Evolutionary conservation across 495 filamentous ascomycete species (phyloP).

Genomic region (Glutinoglossum americanum): DNA sequence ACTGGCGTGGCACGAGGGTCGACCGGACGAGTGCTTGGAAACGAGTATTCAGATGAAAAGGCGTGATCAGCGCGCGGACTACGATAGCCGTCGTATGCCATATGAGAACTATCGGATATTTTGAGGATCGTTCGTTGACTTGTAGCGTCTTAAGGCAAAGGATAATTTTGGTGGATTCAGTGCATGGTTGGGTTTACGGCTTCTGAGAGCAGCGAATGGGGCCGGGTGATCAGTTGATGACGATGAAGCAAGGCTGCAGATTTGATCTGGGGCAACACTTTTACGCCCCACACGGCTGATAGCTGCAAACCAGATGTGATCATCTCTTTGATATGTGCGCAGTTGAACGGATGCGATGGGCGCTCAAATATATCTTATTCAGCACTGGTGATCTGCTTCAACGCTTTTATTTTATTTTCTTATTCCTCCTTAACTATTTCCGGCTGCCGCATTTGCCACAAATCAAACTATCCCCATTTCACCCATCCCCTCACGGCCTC

Average conservation of each 20-base stretch:
- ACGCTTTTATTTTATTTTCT: background rate
- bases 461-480: too few species aligned
- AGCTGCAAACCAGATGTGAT: background rate
- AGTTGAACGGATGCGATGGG: background rate
- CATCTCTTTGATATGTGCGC: background rate
- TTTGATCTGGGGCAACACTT: background rate
- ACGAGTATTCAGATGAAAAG: background rate
- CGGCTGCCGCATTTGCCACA: too few species aligned
- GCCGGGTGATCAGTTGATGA: background rate
- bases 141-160: background rate
- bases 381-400: background rate
- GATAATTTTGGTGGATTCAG: background rate
- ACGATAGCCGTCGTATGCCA: constrained; percentile 2
- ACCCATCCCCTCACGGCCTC: too few species aligned
- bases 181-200: background rate
- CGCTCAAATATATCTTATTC: background rate
- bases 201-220: background rate
- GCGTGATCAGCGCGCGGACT: background rate
- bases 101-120: background rate
- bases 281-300: background rate
- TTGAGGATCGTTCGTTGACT: background rate
- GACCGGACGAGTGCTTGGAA: background rate
- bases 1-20: background rate
- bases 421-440: background rate
- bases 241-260: background rate